Evolutionary conservation across 306 rosid genomes (phyloP).

Genomic region (Medicago arabica): DNA sequence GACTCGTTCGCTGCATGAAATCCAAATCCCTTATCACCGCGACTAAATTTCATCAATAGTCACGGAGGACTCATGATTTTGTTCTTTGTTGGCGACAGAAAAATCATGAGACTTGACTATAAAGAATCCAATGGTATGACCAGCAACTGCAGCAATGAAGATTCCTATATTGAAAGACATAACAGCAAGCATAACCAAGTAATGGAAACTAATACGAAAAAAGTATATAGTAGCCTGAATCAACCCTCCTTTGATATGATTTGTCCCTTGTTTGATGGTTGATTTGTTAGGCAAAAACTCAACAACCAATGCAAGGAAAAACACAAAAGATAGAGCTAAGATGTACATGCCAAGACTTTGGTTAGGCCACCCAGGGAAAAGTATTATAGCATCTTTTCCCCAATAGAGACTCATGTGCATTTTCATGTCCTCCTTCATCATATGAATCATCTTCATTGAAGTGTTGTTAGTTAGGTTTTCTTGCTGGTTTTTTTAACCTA

Average conservation of each 20-base stretch:
- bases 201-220: conserved; percentile 48
- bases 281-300: conserved; percentile 50
- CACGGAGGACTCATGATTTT: neutral
- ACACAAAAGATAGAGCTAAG: conserved; percentile 55
- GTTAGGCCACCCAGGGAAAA: conserved; percentile 67
- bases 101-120: conserved; percentile 47
- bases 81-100: conserved; percentile 15
- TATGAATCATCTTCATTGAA: conserved; percentile 21
- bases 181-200: conserved; percentile 70
- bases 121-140: conserved; percentile 58
- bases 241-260: conserved; percentile 39
- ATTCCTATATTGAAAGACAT: conserved; percentile 78
- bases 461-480: neutral
- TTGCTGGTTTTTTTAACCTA: neutral
- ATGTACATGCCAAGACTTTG: conserved; percentile 55
- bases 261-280: conserved; percentile 27
- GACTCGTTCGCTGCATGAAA: neutral
- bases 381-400: conserved; percentile 66
- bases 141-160: conserved; percentile 69
- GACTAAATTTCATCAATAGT: conserved; percentile 32
- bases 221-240: conserved; percentile 46
- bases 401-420: conserved; percentile 68
- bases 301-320: conserved; percentile 50
- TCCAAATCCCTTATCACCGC: neutral
- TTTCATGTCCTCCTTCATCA: conserved; percentile 42